Evolutionary conservation across 2,329 filamentous ascomycete species (phyloP).

Genomic region (Ophiocordyceps polyrhachis-furcata): DNA sequence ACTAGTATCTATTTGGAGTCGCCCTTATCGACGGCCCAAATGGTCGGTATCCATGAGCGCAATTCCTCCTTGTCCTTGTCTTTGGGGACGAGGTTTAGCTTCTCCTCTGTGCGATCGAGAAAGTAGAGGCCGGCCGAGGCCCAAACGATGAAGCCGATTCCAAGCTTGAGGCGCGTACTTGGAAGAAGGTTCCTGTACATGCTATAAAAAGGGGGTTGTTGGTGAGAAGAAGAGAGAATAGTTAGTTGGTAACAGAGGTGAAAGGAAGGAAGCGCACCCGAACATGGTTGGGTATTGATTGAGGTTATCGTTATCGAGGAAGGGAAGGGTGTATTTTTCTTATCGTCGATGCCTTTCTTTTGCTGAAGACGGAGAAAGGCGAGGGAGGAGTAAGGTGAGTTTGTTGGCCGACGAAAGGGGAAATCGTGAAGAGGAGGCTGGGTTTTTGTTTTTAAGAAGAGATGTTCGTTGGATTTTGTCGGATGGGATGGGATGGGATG

Average conservation of each 20-base stretch:
- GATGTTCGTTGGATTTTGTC: no score
- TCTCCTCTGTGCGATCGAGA: conserved; percentile 54
- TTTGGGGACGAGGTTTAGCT: conserved; percentile 51
- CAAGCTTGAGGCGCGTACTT: conserved; percentile 52
- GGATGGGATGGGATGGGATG: no score
- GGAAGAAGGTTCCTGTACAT: conserved; percentile 54
- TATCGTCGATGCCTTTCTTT: no score
- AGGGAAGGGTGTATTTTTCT: neutral
- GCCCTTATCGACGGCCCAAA: conserved; percentile 36
- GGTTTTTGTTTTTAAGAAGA: no score
- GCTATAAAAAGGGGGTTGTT: conserved; percentile 16
- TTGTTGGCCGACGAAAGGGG: no score
- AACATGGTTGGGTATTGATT: neutral
- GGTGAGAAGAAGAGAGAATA: neutral
- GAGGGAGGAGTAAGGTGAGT: no score
- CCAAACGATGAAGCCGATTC: conserved; percentile 59
- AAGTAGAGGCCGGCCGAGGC: conserved; percentile 54
- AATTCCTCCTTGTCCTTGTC: conserved; percentile 55
- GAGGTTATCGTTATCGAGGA: neutral
- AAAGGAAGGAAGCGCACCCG: neutral
- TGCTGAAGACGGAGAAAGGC: no score
- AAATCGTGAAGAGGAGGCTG: no score
- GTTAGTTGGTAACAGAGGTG: neutral
- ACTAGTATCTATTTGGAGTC: conserved; percentile 1
- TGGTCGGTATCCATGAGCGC: conserved; percentile 39